Conservation (phyloP, 345 rosid genomes). For the Syzygium aqueum region DNA sequence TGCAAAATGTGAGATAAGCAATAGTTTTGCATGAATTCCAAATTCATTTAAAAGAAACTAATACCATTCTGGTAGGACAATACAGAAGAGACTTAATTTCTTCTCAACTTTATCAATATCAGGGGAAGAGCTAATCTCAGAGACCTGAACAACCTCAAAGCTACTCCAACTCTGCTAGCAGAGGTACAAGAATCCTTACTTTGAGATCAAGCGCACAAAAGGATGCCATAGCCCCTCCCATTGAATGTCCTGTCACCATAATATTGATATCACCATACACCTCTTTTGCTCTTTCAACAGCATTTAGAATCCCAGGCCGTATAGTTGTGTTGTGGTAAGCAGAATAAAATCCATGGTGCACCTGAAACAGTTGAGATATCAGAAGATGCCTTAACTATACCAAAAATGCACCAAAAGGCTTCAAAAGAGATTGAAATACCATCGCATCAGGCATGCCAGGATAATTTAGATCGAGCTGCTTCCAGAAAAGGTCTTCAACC, state of each 20-base stretch:
- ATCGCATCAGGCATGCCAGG: constrained; percentile 96
- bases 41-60: neutral
- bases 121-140: neutral
- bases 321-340: constrained; percentile 93
- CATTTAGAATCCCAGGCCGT: constrained; percentile 67
- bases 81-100: neutral
- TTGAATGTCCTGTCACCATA: constrained; percentile 96
- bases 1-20: neutral
- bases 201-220: constrained; percentile 85
- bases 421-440: constrained; percentile 22
- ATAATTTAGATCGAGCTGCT: constrained; percentile 88
- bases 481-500: constrained; percentile 90
- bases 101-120: neutral
- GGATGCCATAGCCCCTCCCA: constrained; percentile 98
- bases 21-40: neutral
- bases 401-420: neutral
- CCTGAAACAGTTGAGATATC: constrained; percentile 28
- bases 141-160: neutral
- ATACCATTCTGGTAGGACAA: neutral
- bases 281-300: constrained; percentile 48
- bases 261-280: constrained; percentile 55
- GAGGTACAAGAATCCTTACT: constrained; percentile 22
- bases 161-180: neutral
- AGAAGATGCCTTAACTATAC: neutral
- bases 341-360: constrained; percentile 88